These are phyloP conservation scores for Diaporthe australafricana DNA, from an alignment of 2,329 filamentous ascomycete species.

Conservation along the genomic window DNA sequence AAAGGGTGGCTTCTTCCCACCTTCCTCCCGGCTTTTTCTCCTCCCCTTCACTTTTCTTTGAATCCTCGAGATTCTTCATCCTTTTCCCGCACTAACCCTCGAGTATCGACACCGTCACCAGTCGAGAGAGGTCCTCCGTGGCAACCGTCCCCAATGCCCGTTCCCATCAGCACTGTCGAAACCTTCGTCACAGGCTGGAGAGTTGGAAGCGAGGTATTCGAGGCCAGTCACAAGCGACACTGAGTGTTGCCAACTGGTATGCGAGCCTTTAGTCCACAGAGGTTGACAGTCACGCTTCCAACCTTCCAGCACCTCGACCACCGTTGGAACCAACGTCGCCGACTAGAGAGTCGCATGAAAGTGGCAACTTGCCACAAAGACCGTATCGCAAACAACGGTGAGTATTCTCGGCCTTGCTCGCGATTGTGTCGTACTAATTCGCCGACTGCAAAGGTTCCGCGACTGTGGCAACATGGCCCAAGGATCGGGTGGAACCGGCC, in stretches of 20 bases:
- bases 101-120: not conserved
- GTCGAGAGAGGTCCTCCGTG: not conserved
- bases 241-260: too few relatives aligned
- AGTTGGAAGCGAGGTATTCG: constrained; percentile 4
- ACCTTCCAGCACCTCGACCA: too few relatives aligned
- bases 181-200: not conserved
- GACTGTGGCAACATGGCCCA: too few relatives aligned
- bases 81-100: not conserved
- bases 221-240: not conserved
- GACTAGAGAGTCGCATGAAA: too few relatives aligned
- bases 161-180: not conserved
- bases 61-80: not conserved
- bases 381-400: too few relatives aligned
- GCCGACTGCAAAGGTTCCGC: too few relatives aligned
- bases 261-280: not conserved
- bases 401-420: not conserved
- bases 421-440: too few relatives aligned
- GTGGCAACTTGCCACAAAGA: too few relatives aligned
- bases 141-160: not conserved
- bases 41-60: not conserved
- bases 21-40: not conserved
- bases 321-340: too few relatives aligned
- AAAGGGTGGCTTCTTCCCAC: too few relatives aligned
- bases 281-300: not conserved
- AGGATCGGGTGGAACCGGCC: too few relatives aligned